phyloP scores from a whole-genome alignment of 148 eudicot genomes.

The Rhododendron williamsianum region DNA sequence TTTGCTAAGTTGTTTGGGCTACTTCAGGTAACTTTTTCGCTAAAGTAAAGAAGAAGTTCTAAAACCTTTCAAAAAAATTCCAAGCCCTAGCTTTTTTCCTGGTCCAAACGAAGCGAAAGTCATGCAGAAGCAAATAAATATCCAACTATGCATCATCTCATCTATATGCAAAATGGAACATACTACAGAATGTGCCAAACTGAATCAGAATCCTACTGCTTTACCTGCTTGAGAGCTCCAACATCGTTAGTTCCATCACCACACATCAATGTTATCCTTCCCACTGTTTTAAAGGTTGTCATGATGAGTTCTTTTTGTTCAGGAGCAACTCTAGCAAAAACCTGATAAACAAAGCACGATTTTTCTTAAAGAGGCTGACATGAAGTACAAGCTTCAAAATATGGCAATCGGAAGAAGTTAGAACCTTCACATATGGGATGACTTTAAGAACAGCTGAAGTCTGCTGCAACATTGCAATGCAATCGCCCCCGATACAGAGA shows the following conservation, averaged over 20 bases:
- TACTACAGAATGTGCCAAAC: neutral
- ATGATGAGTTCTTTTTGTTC: conserved; percentile 94
- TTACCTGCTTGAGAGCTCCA: conserved; percentile 96
- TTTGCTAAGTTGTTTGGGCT: neutral
- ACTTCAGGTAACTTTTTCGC: neutral
- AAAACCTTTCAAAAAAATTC: neutral
- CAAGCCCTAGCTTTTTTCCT: neutral
- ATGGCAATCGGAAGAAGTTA: neutral
- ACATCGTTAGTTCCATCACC: conserved; percentile 99
- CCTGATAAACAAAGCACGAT: conserved; percentile 33
- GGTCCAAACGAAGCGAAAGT: neutral
- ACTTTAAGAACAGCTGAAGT: conserved; percentile 65
- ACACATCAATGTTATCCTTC: conserved; percentile 91
- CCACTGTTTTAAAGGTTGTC: conserved; percentile 85
- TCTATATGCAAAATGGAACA: neutral
- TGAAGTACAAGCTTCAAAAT: neutral
- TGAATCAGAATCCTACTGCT: neutral
- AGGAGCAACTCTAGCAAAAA: conserved; percentile 98
- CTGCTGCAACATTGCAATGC: conserved; percentile 88
- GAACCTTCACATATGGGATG: conserved; percentile 89
- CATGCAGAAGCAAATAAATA: neutral
- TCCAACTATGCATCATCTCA: neutral
- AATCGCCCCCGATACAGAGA: conserved; percentile 87
- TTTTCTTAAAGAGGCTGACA: neutral
- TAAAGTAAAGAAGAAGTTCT: neutral